Evolutionary conservation across 2,329 filamentous ascomycete genomes (phyloP).

Genomic region (Scytalidium lignicola): DNA sequence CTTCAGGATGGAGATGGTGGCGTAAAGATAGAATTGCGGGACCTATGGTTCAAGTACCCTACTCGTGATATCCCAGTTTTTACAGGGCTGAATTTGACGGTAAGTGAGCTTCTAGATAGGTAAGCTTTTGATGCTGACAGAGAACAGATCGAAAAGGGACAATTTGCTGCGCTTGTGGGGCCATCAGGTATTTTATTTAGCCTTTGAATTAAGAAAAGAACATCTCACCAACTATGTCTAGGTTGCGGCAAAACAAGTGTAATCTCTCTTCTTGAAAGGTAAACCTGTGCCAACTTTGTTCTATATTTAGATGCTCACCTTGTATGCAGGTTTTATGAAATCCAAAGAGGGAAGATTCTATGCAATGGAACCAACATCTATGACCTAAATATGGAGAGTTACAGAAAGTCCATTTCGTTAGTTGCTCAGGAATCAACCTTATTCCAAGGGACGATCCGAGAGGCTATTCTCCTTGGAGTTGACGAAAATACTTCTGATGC

Average conservation of each 20-base stretch:
- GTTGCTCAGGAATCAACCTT: conserved; percentile 72
- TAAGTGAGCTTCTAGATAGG: conserved; percentile 8
- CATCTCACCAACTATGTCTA: background rate
- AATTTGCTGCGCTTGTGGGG: conserved; percentile 65
- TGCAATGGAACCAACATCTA: conserved; percentile 58
- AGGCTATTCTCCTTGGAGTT: conserved; percentile 66
- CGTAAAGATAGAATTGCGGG: conserved; percentile 50
- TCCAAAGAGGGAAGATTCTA: conserved; percentile 57
- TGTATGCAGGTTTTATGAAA: conserved; percentile 59
- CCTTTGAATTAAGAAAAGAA: background rate
- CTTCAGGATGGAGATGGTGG: conserved; percentile 32
- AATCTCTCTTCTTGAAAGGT: conserved; percentile 51
- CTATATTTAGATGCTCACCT: background rate
- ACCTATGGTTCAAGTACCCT: conserved; percentile 57
- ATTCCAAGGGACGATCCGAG: conserved; percentile 61
- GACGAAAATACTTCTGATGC: conserved; percentile 32
- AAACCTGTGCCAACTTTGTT: background rate
- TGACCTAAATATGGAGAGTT: conserved; percentile 53
- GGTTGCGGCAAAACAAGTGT: conserved; percentile 70
- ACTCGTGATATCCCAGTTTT: conserved; percentile 53
- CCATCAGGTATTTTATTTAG: conserved; percentile 36
- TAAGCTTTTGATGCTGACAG: background rate
- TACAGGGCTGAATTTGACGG: conserved; percentile 53
- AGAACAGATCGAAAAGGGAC: conserved; percentile 52
- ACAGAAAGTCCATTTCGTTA: conserved; percentile 61